These are phyloP conservation scores for Papiliotrema flavescens DNA, from an alignment of 1,284 basidiomycete species.

Conservation along the genomic window DNA sequence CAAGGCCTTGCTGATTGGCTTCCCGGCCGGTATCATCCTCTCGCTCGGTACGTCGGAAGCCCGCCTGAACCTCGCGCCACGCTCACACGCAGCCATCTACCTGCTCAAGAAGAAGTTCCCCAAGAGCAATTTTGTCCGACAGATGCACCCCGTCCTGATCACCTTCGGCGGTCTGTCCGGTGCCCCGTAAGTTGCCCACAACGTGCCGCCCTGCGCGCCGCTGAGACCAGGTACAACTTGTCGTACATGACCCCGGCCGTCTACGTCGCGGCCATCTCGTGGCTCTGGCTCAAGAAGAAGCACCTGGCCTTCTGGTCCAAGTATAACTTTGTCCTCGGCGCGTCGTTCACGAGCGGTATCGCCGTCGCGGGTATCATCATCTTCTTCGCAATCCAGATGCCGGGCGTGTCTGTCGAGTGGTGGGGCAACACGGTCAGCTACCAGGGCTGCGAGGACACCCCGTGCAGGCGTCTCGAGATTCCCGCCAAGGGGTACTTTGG, in stretches of 20 bases:
- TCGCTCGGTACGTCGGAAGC: slow-evolving; percentile 61
- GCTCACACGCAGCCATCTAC: slow-evolving; percentile 7
- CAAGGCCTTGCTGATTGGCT: slow-evolving; percentile 60
- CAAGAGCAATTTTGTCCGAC: slow-evolving; percentile 2
- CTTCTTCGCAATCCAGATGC: slow-evolving; percentile 29
- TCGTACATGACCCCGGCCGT: slow-evolving; percentile 37
- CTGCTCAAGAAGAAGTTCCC: slow-evolving; percentile 8
- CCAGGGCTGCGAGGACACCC: slow-evolving; percentile 11
- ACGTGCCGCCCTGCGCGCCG: too few relatives aligned
- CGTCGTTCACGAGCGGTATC: slow-evolving; percentile 41
- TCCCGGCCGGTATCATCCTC: slow-evolving; percentile 65
- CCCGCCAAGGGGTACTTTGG: slow-evolving; percentile 18
- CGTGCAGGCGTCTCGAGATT: slow-evolving; percentile 7
- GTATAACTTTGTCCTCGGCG: slow-evolving; percentile 42
- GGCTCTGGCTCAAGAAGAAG: slow-evolving; percentile 28
- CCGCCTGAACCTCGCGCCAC: slow-evolving; percentile 12
- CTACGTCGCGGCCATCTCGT: slow-evolving; percentile 24
- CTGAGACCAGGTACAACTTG: slow-evolving; percentile 12
- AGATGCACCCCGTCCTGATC: slow-evolving; percentile 10
- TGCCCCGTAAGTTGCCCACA: slow-evolving; percentile 19
- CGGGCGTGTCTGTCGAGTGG: slow-evolving; percentile 12
- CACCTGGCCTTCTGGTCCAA: slow-evolving; percentile 41
- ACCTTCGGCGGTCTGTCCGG: slow-evolving; percentile 2
- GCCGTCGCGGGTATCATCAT: slow-evolving; percentile 37
- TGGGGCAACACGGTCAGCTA: slow-evolving; percentile 17